Evolutionary conservation across 225 moss, liverwort and hornwort genomes (phyloP), one percentile per base, ranked within the genome.

Genomic region (Antitrichia curtipendula): DNA sequence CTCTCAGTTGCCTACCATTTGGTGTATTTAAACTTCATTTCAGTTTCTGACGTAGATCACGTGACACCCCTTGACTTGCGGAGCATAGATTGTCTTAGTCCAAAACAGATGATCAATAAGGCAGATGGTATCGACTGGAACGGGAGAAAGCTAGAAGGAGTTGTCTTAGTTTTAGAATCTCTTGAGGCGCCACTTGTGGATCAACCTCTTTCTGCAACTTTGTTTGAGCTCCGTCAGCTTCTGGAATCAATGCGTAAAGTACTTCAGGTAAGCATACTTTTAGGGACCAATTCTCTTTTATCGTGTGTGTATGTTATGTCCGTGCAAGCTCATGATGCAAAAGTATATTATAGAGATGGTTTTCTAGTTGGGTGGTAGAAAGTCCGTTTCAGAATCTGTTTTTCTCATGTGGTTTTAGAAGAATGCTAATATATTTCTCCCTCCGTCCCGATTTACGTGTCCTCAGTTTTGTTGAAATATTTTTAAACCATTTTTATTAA

Each of bases 101-200:
- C 94, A 43, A 95, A 94, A 89, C 96, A 97, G 87, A 94, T 99
- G 91, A 88, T 91, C 43, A 92, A 73, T 40, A 95, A 95, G 91
- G 88, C 86, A 79, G 97, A 97, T 87, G 91, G 89, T 72, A 94
- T 99, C 88, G 92, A 94, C 79, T 91, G 93, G 91, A 93, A 92
- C 47, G 90, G 95, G 80, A 94, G 97, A 90, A 99, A 94, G 86
- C 89, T 99, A 80, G 98, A 95, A 89, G 98, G 97, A 65, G 89
- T 95, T 62, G 91, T 94, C 50, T 90, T 90, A 59, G 96, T 97
- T 71, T 88, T 97, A 85, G 97, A 99, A 91, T 95, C 97, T 57
- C 95, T 99, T 50, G 98, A 99, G 88, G 93, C 95, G 52, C 97
- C 98, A 77, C 94, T 96, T 82, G 81, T 96, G 59, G 95, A 97